Evolutionary conservation across 805 yeast genomes (phyloP).

Genomic region (Lachancea thermotolerans): DNA sequence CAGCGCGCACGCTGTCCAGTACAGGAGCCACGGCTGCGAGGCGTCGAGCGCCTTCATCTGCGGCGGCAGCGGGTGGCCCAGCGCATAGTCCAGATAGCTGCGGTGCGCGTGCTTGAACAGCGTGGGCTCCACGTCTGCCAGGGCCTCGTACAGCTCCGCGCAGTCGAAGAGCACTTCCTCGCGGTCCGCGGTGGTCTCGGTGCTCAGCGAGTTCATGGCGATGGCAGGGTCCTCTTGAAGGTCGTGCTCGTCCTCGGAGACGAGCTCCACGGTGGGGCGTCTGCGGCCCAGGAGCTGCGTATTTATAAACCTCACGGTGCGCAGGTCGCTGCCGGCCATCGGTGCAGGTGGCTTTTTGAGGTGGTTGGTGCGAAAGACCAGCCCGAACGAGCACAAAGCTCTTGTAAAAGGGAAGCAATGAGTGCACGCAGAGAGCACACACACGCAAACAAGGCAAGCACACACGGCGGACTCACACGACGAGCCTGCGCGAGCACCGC

Average conservation of each 20-base stretch:
- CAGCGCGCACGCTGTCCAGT: constrained; percentile 68
- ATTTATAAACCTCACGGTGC: constrained; percentile 12
- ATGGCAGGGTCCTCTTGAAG: constrained; percentile 10
- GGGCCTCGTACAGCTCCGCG: constrained; percentile 9
- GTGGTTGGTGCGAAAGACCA: not conserved
- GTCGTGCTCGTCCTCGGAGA: constrained; percentile 3
- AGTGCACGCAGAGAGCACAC: too few species aligned
- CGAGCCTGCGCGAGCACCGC: too few species aligned
- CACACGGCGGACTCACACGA: too few species aligned
- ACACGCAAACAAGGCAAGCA: too few species aligned
- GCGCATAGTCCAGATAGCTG: constrained; percentile 36
- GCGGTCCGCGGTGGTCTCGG: constrained; percentile 27
- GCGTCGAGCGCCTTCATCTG: constrained; percentile 63
- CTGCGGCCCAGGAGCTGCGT: constrained; percentile 20
- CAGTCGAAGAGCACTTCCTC: constrained; percentile 21
- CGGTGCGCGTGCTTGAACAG: constrained; percentile 35
- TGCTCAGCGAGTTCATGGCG: constrained; percentile 19
- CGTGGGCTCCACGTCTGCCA: constrained; percentile 1
- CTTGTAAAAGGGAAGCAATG: not conserved
- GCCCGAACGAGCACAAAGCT: not conserved
- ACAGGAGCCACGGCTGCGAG: constrained; percentile 85
- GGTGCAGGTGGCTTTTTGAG: constrained; percentile 1
- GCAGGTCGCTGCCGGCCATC: constrained; percentile 1
- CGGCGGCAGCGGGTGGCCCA: constrained; percentile 42
- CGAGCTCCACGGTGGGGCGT: constrained; percentile 11